phyloP scores from a whole-genome alignment of 768 basidiomycete species.

The Amanita rubescens region DNA sequence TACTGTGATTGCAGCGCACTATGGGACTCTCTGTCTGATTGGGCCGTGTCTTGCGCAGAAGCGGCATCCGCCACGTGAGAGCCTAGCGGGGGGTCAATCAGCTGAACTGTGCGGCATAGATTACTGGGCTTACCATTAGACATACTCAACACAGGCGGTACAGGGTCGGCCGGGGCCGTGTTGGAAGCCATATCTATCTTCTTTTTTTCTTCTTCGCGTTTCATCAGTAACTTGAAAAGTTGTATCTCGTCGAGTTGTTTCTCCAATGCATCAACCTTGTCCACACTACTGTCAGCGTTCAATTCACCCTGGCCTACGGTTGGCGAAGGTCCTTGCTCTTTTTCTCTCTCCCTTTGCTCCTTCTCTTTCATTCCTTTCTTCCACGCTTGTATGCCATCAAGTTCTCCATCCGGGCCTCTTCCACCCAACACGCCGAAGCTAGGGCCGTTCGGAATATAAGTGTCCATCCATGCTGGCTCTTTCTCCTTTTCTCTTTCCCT shows the following conservation, averaged over 20 bases:
- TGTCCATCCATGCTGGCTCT: constrained; percentile 92
- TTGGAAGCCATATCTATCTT: constrained; percentile 18
- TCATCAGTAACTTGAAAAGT: constrained; percentile 78
- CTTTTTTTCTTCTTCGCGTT: constrained; percentile 56
- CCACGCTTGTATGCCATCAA: constrained; percentile 83
- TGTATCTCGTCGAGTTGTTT: constrained; percentile 74
- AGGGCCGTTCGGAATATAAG: constrained; percentile 60
- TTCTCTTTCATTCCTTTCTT: constrained; percentile 80
- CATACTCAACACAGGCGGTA: neutral
- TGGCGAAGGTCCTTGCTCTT: neutral
- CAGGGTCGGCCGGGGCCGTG: constrained; percentile 4
- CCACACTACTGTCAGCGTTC: constrained; percentile 10
- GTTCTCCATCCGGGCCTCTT: constrained; percentile 51
- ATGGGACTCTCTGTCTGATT: neutral
- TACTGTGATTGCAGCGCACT: neutral
- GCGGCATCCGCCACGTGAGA: neutral
- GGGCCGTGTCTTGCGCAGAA: neutral
- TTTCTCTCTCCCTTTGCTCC: constrained; percentile 47
- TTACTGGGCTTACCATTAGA: neutral
- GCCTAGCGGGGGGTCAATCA: neutral
- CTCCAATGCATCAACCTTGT: constrained; percentile 20
- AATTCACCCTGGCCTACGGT: constrained; percentile 5
- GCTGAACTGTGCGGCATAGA: neutral
- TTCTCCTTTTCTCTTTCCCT: constrained; percentile 67
- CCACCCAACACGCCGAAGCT: constrained; percentile 59